Percentiles rank a stretch among this genome's conserved stretches.
Evolutionary conservation across 176 grass and related monocot genomes (phyloP).

Genomic region (Oryza glumipatula): DNA sequence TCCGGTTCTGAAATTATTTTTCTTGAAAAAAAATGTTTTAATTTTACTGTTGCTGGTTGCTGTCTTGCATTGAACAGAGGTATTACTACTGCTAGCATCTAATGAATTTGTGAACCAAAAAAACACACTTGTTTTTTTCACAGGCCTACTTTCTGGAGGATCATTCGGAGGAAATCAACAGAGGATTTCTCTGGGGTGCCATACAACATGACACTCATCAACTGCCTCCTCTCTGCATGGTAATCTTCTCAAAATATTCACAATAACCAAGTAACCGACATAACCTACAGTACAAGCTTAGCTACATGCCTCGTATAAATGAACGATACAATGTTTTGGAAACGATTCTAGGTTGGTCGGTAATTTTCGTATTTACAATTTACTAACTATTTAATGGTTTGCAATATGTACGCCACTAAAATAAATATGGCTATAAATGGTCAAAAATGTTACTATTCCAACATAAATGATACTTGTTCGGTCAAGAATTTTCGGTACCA

Average conservation of each 20-base stretch:
- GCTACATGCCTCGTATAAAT: not conserved
- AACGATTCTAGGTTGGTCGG: no score
- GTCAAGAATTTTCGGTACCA: no score
- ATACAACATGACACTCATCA: slow-evolving; percentile 94
- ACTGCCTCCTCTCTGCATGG: slow-evolving; percentile 98
- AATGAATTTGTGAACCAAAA: not conserved
- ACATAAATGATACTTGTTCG: no score
- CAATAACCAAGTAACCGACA: not conserved
- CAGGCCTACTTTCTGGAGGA: slow-evolving; percentile 92
- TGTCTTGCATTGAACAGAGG: not conserved
- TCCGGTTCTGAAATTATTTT: not conserved
- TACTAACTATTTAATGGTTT: no score
- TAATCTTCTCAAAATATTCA: slow-evolving; percentile 27
- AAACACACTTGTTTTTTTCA: not conserved
- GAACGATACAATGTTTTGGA: no score
- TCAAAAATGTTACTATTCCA: no score
- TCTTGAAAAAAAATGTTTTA: not conserved
- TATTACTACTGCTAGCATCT: not conserved
- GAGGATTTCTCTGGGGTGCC: slow-evolving; percentile 95
- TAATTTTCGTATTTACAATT: no score
- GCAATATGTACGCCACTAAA: no score
- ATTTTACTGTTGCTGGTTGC: not conserved
- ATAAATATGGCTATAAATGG: no score
- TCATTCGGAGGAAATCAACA: slow-evolving; percentile 66
- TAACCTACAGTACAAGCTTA: not conserved